Evolutionary conservation across 768 basidiomycete species (phyloP).

Genomic region (Phylloporus scabripes): DNA sequence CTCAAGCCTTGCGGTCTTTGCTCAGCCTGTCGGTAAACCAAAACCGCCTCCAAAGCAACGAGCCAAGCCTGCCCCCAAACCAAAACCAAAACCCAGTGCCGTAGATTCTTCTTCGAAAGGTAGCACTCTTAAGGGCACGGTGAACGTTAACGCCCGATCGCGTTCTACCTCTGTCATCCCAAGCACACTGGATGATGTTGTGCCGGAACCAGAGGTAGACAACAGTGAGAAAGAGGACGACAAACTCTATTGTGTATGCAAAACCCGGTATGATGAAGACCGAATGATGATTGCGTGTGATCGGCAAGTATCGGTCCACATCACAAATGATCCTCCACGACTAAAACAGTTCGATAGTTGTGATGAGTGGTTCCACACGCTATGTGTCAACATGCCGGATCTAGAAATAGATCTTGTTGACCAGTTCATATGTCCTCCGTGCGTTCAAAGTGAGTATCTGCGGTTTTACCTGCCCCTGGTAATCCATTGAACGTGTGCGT

Average conservation of each 20-base stretch:
- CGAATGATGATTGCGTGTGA: conserved; percentile 92
- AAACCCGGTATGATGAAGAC: conserved; percentile 83
- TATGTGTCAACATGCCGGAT: conserved; percentile 79
- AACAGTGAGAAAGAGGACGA: conserved; percentile 36
- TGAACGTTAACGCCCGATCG: conserved; percentile 44
- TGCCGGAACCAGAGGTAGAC: conserved; percentile 49
- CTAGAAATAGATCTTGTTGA: conserved; percentile 83
- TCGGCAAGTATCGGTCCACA: conserved; percentile 45
- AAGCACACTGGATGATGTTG: conserved; percentile 33
- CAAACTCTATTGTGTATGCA: conserved; percentile 86
- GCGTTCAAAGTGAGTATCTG: conserved; percentile 58
- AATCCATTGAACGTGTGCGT: neutral
- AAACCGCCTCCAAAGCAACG: conserved; percentile 31
- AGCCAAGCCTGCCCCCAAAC: conserved; percentile 28
- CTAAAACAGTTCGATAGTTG: conserved; percentile 47
- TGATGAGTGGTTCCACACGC: conserved; percentile 92
- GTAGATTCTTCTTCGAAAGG: conserved; percentile 15
- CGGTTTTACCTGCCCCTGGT: neutral
- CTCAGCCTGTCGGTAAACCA: conserved; percentile 22
- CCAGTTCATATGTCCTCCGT: conserved; percentile 85
- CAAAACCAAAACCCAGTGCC: conserved; percentile 18
- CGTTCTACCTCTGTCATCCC: conserved; percentile 71
- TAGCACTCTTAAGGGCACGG: conserved; percentile 13
- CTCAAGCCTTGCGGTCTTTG: neutral
- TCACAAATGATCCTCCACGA: neutral